Base-by-base conservation (phyloP, 441 rosid genomes). In the Populus hybrid region DNA sequence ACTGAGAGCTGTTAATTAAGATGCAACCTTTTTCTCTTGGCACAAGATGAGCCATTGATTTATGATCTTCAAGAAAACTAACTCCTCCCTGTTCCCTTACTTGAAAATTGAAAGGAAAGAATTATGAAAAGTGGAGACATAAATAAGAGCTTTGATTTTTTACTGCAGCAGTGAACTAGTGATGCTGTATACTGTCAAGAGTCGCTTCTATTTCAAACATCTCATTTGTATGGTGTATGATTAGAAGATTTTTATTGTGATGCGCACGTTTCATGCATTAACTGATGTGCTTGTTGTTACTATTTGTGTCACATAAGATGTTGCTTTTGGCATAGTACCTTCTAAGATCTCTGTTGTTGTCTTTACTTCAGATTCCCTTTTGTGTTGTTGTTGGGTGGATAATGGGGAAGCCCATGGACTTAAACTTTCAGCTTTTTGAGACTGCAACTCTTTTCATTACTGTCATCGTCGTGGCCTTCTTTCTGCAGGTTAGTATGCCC, bases 311-410 rank as follows among this genome's bases (percentile, higher is more conserved):
- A 1, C 57, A 50, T n/a, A 68, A 18, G 1, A 32, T 67, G n/a
- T 68, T 53, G 50, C 66, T 77, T 71, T 30, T 30, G 10, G 21
- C 69, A 50, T 50, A 5, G 57, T 32, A 18, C 53, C 42, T 73
- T 36, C 34, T 69, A 24, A 72, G 9, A 46, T 71, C 6, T 38
- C 24, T 66, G 7, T 80, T 53, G 8, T 63, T 67, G 71, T 71
- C 67, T 30, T 67, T 26, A 69, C 65, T 70, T 76, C 87, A 94
- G 98, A 89, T 94, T 18, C 98, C 98, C 3, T 90, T 94, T 75
- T 88, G 92, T 7, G 98, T 94, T 73, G 91, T 94, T 71, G 81
- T 93, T 73, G 98, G 94, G 53, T 94, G 98, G 98, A 89, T 92
- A 65, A 88, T 87, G 87, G 97, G 97, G 69, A 75, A 70, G 28